Conservation (phyloP, 805 yeast genomes). For the Torulaspora franciscae region DNA sequence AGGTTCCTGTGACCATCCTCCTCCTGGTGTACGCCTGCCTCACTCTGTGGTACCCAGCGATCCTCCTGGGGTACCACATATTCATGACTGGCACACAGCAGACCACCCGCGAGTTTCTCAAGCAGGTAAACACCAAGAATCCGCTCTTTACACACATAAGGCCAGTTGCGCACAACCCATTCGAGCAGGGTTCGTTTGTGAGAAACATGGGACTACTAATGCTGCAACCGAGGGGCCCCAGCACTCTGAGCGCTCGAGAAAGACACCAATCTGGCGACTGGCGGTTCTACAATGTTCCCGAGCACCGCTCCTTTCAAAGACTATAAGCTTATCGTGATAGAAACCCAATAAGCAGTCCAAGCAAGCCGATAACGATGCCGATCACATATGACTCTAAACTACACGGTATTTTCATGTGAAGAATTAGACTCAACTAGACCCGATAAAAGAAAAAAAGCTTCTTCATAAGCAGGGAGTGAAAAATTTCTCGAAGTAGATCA, state of each 20-base stretch:
- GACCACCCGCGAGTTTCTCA: conserved; percentile 70
- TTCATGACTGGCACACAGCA: conserved; percentile 52
- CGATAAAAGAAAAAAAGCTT: conserved; percentile 3
- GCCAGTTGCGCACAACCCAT: conserved; percentile 35
- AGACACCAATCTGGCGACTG: conserved; percentile 37
- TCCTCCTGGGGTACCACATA: conserved; percentile 51
- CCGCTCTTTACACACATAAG: conserved; percentile 29
- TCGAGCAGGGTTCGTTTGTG: conserved; percentile 31
- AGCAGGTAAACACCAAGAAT: conserved; percentile 39
- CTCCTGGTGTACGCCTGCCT: conserved; percentile 48
- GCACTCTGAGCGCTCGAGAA: conserved; percentile 33
- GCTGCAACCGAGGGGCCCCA: conserved; percentile 40
- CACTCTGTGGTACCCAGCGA: conserved; percentile 49
- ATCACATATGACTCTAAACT: no score
- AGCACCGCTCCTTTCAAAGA: conserved; percentile 18
- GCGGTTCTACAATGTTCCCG: conserved; percentile 34
- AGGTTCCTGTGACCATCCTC: conserved; percentile 44
- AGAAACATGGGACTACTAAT: conserved; percentile 35
- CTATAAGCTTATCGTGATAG: background rate
- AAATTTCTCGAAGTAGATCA: conserved; percentile 4
- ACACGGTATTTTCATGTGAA: no score
- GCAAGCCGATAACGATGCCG: conserved; percentile 1
- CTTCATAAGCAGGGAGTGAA: conserved; percentile 1
- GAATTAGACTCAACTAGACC: background rate
- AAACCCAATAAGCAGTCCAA: no score